Evolutionary conservation across 805 yeast species (phyloP), one percentile per base, ranked within the genome.

Genomic region (Yamadazyma takamatsuzukensis): DNA sequence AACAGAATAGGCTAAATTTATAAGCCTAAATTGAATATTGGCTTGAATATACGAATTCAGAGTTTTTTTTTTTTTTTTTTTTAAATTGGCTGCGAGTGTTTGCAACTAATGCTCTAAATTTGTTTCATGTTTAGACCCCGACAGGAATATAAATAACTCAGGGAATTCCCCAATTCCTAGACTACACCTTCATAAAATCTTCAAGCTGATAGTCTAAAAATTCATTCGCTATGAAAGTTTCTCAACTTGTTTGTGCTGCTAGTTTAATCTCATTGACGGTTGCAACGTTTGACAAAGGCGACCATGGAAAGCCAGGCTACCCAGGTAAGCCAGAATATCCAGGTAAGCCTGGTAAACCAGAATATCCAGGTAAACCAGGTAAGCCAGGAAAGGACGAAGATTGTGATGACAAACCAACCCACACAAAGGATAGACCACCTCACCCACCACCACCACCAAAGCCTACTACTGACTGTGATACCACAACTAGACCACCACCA

Each of bases 381-480:
- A 23, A 6, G 9, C 26, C 26, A 23, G 26, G 26, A 8, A 23
- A 23, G 14, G 13, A 11, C 9, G 26, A 12, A 10, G 14, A 19
- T 11, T 19, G 22, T 11, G 22, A 19, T 19, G 22, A 19, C 22
- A 11, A 19, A 7, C 11, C n/a, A n/a, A n/a, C n/a, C n/a, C n/a
- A n/a, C n/a, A n/a, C n/a, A n/a, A n/a, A n/a, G n/a, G n/a, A n/a
- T n/a, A n/a, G n/a, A n/a, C n/a, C n/a, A n/a, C n/a, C n/a, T n/a
- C n/a, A n/a, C n/a, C n/a, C n/a, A n/a, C n/a, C n/a, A n/a, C n/a
- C n/a, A n/a, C n/a, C n/a, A n/a, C n/a, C n/a, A n/a, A n/a, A n/a
- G n/a, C n/a, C n/a, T n/a, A n/a, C n/a, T n/a, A n/a, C n/a, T n/a
- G 38, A 30, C 18, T 34, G 37, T 34, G 32, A 33, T 21, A 27